These are phyloP conservation scores for Zymoseptoria brevis DNA, from an alignment of 2,329 filamentous ascomycete species.

Conservation along the genomic window DNA sequence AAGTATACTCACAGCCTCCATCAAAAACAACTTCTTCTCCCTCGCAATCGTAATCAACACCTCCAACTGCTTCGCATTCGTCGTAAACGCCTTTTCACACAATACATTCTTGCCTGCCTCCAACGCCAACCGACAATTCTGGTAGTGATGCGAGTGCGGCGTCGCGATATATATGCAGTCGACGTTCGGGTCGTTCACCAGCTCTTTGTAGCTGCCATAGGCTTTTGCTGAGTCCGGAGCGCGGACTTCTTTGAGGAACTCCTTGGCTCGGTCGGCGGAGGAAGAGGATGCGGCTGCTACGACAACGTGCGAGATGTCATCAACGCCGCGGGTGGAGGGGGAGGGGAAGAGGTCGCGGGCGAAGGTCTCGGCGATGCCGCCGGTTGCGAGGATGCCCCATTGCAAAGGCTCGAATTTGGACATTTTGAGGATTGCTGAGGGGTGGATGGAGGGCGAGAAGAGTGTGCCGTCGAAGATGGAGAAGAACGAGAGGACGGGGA, in stretches of 20 bases:
- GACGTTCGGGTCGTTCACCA: conserved; percentile 69
- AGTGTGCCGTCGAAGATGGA: background rate
- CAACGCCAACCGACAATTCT: conserved; percentile 78
- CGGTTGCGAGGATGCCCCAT: conserved; percentile 42
- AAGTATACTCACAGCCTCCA: conserved; percentile 48
- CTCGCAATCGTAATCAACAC: conserved; percentile 64
- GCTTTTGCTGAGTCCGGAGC: conserved; percentile 60
- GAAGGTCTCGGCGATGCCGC: conserved; percentile 47
- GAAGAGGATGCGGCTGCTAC: conserved; percentile 74
- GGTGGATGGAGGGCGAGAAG: background rate
- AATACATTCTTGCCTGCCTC: conserved; percentile 80
- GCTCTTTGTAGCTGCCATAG: conserved; percentile 74
- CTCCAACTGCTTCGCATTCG: conserved; percentile 68
- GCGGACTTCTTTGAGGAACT: conserved; percentile 64
- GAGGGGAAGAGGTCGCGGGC: conserved; percentile 71
- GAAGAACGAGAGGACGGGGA: background rate
- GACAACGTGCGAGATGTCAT: conserved; percentile 68
- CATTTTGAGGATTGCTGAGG: conserved; percentile 14
- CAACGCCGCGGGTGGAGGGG: conserved; percentile 59
- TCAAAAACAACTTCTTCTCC: conserved; percentile 63
- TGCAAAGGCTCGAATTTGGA: conserved; percentile 28
- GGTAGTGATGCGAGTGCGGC: conserved; percentile 87
- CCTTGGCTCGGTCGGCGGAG: conserved; percentile 58
- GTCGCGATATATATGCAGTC: conserved; percentile 87
- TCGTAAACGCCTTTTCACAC: conserved; percentile 85